Evolutionary conservation across 2,329 filamentous ascomycete genomes (phyloP).

Genomic region (Cytospora paraplurivora): DNA sequence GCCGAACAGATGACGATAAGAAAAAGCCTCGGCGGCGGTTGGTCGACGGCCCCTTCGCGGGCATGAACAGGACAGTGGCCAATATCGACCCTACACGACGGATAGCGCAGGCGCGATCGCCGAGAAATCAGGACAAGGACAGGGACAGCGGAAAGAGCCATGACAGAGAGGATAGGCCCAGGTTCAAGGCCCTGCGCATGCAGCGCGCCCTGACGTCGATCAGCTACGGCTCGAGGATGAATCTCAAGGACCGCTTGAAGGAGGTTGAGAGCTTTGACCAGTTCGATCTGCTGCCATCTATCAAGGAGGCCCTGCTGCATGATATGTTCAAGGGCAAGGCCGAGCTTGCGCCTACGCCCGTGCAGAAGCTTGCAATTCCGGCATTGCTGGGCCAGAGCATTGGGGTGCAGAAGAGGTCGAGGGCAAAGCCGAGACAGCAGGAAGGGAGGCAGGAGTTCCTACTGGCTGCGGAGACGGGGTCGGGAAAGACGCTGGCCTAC

Average conservation of each 20-base stretch:
- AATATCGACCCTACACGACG: conserved; percentile 38
- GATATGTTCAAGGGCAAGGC: conserved; percentile 76
- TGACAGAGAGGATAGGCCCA: conserved; percentile 27
- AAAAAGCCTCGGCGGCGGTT: conserved; percentile 42
- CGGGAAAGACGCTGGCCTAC: conserved; percentile 95
- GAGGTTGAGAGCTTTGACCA: conserved; percentile 78
- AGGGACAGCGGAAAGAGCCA: conserved; percentile 49
- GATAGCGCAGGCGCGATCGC: conserved; percentile 31
- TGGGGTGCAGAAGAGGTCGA: conserved; percentile 38
- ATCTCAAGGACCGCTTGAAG: conserved; percentile 58
- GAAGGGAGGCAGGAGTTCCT: conserved; percentile 63
- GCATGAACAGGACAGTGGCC: conserved; percentile 58
- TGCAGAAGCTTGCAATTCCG: conserved; percentile 88
- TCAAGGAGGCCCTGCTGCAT: conserved; percentile 70
- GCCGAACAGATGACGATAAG: conserved; percentile 37
- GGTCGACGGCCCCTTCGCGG: conserved; percentile 53
- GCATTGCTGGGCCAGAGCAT: conserved; percentile 65
- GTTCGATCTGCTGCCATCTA: conserved; percentile 71
- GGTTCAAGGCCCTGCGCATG: conserved; percentile 90
- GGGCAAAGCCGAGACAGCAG: conserved; percentile 34
- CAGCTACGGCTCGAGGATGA: conserved; percentile 67
- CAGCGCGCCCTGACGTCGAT: conserved; percentile 76
- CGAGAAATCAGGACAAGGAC: conserved; percentile 37
- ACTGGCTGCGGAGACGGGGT: conserved; percentile 93
- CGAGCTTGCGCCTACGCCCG: conserved; percentile 80